Conservation (phyloP, 2,329 filamentous ascomycete species). For the Aspergillus jensenii region DNA sequence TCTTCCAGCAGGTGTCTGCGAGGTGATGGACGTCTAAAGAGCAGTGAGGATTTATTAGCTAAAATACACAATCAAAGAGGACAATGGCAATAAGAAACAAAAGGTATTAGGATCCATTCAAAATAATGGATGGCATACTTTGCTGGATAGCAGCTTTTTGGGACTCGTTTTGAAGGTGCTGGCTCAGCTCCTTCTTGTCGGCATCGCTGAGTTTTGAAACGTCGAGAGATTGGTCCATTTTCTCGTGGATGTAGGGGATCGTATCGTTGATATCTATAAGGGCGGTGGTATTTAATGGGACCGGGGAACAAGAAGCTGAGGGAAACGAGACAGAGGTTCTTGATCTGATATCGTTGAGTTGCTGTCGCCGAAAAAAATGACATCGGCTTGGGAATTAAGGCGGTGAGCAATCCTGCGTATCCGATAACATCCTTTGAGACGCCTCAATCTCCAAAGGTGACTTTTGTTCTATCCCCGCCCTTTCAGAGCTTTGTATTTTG, state of each 20-base stretch:
- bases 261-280: not conserved
- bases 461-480: not conserved
- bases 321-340: not conserved
- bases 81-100: not conserved
- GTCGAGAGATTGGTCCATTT: slow-evolving; percentile 54
- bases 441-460: not conserved
- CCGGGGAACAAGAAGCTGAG: not conserved
- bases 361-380: slow-evolving; percentile 1
- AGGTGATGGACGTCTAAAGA: slow-evolving; percentile 56
- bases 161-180: slow-evolving; percentile 79
- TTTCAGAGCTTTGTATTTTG: not conserved
- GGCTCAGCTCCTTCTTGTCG: slow-evolving; percentile 84
- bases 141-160: slow-evolving; percentile 68
- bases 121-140: slow-evolving; percentile 36
- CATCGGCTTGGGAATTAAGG: not conserved
- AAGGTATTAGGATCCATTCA: no score
- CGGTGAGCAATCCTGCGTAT: not conserved
- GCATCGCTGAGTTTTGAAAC: slow-evolving; percentile 73
- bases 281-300: not conserved
- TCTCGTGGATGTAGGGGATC: slow-evolving; percentile 5
- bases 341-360: not conserved
- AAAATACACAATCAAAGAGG: not conserved
- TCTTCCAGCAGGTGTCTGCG: slow-evolving; percentile 86
- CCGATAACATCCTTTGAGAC: not conserved
- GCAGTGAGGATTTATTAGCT: not conserved